Conservation (phyloP, 164 flowering plant species). For the Cinnamomum chago region DNA sequence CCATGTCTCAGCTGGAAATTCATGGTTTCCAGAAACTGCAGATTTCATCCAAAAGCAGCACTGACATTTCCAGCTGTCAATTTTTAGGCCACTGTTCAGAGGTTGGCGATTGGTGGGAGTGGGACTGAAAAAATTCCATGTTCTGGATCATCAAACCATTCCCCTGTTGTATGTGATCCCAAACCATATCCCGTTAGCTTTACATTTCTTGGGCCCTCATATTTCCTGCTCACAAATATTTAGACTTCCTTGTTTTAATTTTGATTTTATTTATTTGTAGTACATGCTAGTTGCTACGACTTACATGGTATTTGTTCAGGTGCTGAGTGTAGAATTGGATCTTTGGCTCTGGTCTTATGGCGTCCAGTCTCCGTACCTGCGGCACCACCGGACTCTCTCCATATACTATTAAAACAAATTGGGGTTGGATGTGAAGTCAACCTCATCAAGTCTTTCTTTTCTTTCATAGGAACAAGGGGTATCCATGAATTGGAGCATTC, state of each 20-base stretch:
- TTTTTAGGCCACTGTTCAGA: neutral
- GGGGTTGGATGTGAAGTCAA: neutral
- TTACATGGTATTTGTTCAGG: constrained; percentile 38
- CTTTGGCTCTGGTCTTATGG: constrained; percentile 95
- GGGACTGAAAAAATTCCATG: no score
- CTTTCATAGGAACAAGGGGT: neutral
- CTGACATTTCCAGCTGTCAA: neutral
- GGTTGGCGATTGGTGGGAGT: neutral
- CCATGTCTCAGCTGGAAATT: no score
- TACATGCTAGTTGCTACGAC: no score
- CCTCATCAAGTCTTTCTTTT: neutral
- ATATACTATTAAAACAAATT: constrained; percentile 55
- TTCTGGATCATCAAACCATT: no score
- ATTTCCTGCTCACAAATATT: neutral
- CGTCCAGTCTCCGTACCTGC: constrained; percentile 50
- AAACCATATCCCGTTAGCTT: no score
- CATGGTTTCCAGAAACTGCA: no score
- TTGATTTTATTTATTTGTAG: neutral
- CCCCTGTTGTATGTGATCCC: no score
- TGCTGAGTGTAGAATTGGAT: constrained; percentile 88
- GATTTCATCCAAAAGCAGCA: neutral
- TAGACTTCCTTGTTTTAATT: no score
- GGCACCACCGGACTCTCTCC: constrained; percentile 88
- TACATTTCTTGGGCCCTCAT: neutral
- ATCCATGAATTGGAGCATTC: neutral